phyloP scores from a whole-genome alignment of 352 stramenopile genomes.

The Phytophthora pistaciae region DNA sequence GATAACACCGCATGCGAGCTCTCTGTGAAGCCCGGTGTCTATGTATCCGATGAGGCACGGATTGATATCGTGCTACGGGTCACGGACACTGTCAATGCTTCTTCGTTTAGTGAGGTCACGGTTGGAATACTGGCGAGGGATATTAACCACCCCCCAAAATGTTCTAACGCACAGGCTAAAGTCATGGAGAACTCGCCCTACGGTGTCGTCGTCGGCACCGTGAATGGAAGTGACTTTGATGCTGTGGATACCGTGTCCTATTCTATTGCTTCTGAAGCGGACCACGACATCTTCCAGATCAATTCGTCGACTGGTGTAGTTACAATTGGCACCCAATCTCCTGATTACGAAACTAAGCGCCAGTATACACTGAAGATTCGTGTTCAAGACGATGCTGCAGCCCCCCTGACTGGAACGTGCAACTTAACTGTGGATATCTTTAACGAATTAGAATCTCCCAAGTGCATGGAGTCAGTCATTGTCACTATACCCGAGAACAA shows the following conservation, averaged over 20 bases:
- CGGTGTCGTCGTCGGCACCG: conserved; percentile 30
- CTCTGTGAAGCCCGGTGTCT: conserved; percentile 15
- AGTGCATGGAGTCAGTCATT: conserved; percentile 9
- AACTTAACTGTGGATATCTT: conserved; percentile 46
- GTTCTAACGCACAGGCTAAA: conserved; percentile 30
- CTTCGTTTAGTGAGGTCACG: conserved; percentile 50
- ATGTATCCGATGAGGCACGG: conserved; percentile 24
- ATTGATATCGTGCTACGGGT: conserved; percentile 29
- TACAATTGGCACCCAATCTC: conserved; percentile 47
- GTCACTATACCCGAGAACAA: conserved; percentile 38
- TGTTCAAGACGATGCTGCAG: conserved; percentile 55
- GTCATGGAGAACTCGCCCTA: conserved; percentile 57
- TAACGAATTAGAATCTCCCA: conserved; percentile 45
- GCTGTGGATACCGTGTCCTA: conserved; percentile 45
- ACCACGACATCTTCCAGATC: conserved; percentile 55
- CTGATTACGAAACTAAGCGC: conserved; percentile 54
- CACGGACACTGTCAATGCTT: conserved; percentile 46
- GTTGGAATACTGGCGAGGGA: conserved; percentile 54
- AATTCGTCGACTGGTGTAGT: conserved; percentile 52
- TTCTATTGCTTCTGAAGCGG: conserved; percentile 44
- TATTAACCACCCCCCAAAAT: conserved; percentile 59
- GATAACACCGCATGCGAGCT: conserved; percentile 32
- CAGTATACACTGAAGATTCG: conserved; percentile 47
- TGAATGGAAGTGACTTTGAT: conserved; percentile 53
- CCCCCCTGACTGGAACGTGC: conserved; percentile 43